Percentiles rank a stretch among this genome's conserved stretches.
Conservation (phyloP, 345 rosid genomes). For the Ceriops tagal region DNA sequence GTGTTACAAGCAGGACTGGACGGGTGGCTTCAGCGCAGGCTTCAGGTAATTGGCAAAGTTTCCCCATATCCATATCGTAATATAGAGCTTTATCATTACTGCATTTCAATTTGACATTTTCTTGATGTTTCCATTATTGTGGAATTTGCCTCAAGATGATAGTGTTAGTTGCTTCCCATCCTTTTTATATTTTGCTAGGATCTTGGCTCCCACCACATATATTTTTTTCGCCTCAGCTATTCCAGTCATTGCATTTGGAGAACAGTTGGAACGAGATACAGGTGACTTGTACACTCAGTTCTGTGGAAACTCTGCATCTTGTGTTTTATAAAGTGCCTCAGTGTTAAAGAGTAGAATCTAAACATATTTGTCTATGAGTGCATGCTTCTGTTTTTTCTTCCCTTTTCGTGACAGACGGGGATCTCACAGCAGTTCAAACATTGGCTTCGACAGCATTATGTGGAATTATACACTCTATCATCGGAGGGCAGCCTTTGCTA, state of each 20-base stretch:
- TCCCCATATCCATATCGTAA: not conserved
- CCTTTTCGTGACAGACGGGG: conserved; percentile 18
- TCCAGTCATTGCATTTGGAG: conserved; percentile 34
- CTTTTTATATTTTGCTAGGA: conserved; percentile 16
- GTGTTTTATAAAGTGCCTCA: not conserved
- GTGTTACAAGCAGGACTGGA: conserved; percentile 33
- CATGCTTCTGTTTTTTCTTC: not conserved
- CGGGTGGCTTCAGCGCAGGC: conserved; percentile 26
- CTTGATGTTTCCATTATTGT: conserved; percentile 6
- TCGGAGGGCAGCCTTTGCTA: conserved; percentile 34
- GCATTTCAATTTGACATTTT: conserved; percentile 4
- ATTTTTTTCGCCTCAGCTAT: conserved; percentile 35
- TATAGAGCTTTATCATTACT: not conserved
- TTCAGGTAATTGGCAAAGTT: conserved; percentile 17
- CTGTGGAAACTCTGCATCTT: not conserved
- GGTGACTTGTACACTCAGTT: conserved; percentile 9
- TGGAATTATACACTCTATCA: conserved; percentile 28
- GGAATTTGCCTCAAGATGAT: not conserved
- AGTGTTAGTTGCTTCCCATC: not conserved
- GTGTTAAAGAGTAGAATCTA: not conserved
- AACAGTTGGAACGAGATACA: conserved; percentile 31
- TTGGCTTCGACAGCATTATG: conserved; percentile 31
- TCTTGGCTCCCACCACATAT: conserved; percentile 32
- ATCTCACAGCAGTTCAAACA: conserved; percentile 27
- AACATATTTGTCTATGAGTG: not conserved